These are phyloP conservation scores for Septoria petroselini DNA, from an alignment of 2,329 filamentous ascomycete genomes.

Conservation along the genomic window DNA sequence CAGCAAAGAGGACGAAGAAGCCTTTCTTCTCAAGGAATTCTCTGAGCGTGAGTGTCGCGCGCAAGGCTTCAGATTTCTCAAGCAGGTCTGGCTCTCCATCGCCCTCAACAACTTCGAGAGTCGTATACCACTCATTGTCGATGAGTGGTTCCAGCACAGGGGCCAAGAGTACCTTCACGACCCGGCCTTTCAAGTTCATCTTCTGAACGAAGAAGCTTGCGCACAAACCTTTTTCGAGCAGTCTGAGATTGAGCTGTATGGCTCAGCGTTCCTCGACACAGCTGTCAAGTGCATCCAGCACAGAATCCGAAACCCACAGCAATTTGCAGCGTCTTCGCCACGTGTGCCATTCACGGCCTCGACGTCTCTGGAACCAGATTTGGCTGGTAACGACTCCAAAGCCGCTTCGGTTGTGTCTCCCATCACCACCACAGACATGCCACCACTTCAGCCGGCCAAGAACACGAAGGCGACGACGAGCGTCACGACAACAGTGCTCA, in stretches of 20 bases:
- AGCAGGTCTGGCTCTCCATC: slow-evolving; percentile 36
- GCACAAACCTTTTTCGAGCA: slow-evolving; percentile 29
- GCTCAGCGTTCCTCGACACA: slow-evolving; percentile 22
- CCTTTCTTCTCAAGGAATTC: slow-evolving; percentile 34
- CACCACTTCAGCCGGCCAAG: not conserved
- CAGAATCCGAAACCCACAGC: too few species aligned
- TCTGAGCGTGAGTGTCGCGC: slow-evolving; percentile 29
- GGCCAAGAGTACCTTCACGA: slow-evolving; percentile 24
- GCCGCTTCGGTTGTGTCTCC: not conserved
- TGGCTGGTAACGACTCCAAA: not conserved
- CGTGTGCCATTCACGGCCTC: not conserved
- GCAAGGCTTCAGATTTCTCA: slow-evolving; percentile 38
- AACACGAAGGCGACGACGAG: not conserved
- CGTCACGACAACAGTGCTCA: not conserved
- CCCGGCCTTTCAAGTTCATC: slow-evolving; percentile 20
- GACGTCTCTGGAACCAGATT: not conserved
- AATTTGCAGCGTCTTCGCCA: too few species aligned
- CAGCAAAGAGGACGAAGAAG: slow-evolving; percentile 33
- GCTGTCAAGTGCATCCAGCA: slow-evolving; percentile 23
- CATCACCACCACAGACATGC: not conserved
- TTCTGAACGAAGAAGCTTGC: slow-evolving; percentile 24
- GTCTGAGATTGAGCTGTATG: slow-evolving; percentile 22
- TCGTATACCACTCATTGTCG: slow-evolving; percentile 29
- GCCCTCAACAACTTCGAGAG: slow-evolving; percentile 34
- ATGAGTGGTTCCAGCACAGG: slow-evolving; percentile 30